These are phyloP conservation scores for Psophocarpus tetragonolobus DNA, from an alignment of 306 rosid genomes.

Conservation along the genomic window DNA sequence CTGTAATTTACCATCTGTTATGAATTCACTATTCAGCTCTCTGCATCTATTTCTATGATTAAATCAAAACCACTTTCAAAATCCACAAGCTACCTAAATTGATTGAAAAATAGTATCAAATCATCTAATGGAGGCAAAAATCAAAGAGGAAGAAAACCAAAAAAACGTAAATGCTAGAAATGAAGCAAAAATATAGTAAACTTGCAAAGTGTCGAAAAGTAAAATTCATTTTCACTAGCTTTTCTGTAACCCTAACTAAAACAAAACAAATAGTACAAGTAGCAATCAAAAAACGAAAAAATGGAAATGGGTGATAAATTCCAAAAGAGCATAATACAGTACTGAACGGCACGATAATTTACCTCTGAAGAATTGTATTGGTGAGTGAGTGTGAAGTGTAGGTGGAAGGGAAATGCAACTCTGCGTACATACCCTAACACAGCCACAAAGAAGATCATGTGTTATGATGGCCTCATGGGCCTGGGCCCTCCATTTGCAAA, in stretches of 20 bases:
- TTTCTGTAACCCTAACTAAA: neutral
- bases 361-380: neutral
- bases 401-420: neutral
- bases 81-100: neutral
- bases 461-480: neutral
- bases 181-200: neutral
- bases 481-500: neutral
- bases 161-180: neutral
- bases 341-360: neutral
- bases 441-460: neutral
- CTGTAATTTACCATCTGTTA: conserved; percentile 24
- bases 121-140: neutral
- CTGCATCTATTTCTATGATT: conserved; percentile 3
- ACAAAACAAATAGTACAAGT: neutral
- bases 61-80: neutral
- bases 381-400: neutral
- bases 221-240: neutral
- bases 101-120: neutral
- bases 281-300: neutral
- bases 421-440: neutral
- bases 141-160: neutral
- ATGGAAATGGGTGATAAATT: neutral
- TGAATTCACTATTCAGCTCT: neutral
- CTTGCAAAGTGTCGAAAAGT: neutral
- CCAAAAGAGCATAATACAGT: neutral